Conservation (phyloP, 768 basidiomycete species). For the Infundibulicybe gibba region DNA sequence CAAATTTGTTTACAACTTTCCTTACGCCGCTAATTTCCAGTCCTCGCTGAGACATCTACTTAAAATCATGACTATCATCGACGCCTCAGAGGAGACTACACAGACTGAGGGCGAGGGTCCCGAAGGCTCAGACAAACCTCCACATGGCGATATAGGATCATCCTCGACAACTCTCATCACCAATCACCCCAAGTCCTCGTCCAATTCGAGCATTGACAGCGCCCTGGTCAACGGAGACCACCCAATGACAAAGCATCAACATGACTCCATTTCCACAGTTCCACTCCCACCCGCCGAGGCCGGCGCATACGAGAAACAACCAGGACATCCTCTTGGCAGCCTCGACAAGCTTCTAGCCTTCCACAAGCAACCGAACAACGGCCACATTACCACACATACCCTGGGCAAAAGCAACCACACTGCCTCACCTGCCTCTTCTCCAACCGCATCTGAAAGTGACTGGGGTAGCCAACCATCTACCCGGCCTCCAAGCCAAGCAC, state of each 20-base stretch:
- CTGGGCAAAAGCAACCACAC: too few species aligned
- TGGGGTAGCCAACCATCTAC: constrained; percentile 40
- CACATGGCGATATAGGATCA: constrained; percentile 26
- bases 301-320: constrained; percentile 43
- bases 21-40: constrained; percentile 19
- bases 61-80: constrained; percentile 37
- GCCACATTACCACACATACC: too few species aligned
- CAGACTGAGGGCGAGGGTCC: constrained; percentile 53
- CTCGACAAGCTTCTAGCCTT: constrained; percentile 44
- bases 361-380: constrained; percentile 21
- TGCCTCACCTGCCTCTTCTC: constrained; percentile 26
- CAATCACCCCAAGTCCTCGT: constrained; percentile 13
- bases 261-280: constrained; percentile 16
- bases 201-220: constrained; percentile 11
- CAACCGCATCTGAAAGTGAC: constrained; percentile 55
- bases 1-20: constrained; percentile 14
- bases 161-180: constrained; percentile 15
- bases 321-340: constrained; percentile 41
- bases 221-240: too few species aligned
- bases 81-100: constrained; percentile 46
- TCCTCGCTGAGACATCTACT: constrained; percentile 18
- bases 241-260: background rate
- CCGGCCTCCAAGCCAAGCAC: constrained; percentile 48
- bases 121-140: constrained; percentile 60
- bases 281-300: constrained; percentile 53